Conservation (phyloP, 208 protist genomes). For the Vickermania spadyakhi region DNA sequence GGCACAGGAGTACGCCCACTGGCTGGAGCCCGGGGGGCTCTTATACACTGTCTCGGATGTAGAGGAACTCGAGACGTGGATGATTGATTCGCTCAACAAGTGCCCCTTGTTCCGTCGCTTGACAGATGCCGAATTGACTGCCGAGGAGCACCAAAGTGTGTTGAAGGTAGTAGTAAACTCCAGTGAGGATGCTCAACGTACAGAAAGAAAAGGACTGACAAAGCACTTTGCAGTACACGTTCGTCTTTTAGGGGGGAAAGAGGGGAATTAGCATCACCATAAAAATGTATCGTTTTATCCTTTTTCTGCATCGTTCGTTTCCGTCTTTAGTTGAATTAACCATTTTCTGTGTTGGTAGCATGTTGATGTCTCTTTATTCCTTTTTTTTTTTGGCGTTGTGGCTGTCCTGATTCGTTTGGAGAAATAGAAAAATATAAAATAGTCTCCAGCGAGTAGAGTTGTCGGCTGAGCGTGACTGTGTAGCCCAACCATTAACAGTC, state of each 20-base stretch:
- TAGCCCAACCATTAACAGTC: no score
- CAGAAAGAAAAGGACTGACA: slow-evolving; percentile 59
- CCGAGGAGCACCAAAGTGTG: slow-evolving; percentile 31
- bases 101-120: slow-evolving; percentile 91
- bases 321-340: no score
- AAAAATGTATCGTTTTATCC: no score
- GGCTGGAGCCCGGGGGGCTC: slow-evolving; percentile 88
- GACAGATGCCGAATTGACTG: slow-evolving; percentile 47
- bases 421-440: no score
- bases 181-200: slow-evolving; percentile 85
- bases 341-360: no score
- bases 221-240: slow-evolving; percentile 81
- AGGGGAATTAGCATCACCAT: no score
- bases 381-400: no score
- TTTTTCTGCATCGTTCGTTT: no score
- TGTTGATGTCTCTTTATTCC: no score
- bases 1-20: slow-evolving; percentile 96
- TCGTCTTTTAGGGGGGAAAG: slow-evolving; percentile 19
- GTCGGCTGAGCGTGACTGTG: no score
- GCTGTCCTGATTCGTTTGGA: no score
- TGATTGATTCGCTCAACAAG: slow-evolving; percentile 85
- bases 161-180: slow-evolving; percentile 47
- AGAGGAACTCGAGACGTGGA: slow-evolving; percentile 89
- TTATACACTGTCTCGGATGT: slow-evolving; percentile 97
- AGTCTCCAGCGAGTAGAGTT: no score